Percentiles rank a stretch among this genome's conserved stretches.
Evolutionary conservation across 176 grass and related monocot species (phyloP).

Genomic region (Luzula sylvatica): DNA sequence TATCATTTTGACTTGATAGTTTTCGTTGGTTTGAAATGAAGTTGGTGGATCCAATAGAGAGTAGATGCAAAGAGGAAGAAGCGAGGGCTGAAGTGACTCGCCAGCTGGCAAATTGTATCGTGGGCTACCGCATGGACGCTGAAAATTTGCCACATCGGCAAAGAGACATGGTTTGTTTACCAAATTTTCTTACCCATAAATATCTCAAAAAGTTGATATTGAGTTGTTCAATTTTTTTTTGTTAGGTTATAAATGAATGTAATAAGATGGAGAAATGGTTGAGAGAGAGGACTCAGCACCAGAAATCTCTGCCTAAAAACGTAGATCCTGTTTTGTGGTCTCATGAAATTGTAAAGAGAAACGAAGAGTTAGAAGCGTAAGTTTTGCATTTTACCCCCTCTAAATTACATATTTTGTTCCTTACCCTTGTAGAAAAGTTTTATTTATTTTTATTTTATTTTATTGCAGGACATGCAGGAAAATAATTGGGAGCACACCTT

Average conservation of each 20-base stretch:
- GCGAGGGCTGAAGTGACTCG: conserved; percentile 49
- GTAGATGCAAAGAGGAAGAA: conserved; percentile 85
- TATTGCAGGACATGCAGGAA: conserved; percentile 66
- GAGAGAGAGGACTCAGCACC: conserved; percentile 47
- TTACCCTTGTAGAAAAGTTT: background rate
- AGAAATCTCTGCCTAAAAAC: conserved; percentile 72
- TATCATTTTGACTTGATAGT: conserved; percentile 5
- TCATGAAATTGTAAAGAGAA: conserved; percentile 54
- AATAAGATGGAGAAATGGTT: conserved; percentile 78
- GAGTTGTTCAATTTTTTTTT: conserved; percentile 8
- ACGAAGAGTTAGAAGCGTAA: conserved; percentile 65
- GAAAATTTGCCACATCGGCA: conserved; percentile 44
- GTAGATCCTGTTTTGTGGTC: conserved; percentile 79
- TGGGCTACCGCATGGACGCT: conserved; percentile 46
- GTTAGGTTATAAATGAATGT: conserved; percentile 62
- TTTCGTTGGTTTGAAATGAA: conserved; percentile 27
- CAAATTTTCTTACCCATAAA: conserved; percentile 7
- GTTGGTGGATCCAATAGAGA: conserved; percentile 97
- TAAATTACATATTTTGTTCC: conserved; percentile 7
- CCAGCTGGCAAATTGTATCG: conserved; percentile 66
- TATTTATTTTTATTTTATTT: conserved; percentile 16
- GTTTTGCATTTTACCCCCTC: conserved; percentile 8
- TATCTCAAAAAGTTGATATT: background rate
- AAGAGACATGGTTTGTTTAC: conserved; percentile 52
- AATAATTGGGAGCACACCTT: conserved; percentile 33